These are phyloP conservation scores for Saccharomycopsis microspora DNA, from an alignment of 805 yeast genomes.

Conservation along the genomic window DNA sequence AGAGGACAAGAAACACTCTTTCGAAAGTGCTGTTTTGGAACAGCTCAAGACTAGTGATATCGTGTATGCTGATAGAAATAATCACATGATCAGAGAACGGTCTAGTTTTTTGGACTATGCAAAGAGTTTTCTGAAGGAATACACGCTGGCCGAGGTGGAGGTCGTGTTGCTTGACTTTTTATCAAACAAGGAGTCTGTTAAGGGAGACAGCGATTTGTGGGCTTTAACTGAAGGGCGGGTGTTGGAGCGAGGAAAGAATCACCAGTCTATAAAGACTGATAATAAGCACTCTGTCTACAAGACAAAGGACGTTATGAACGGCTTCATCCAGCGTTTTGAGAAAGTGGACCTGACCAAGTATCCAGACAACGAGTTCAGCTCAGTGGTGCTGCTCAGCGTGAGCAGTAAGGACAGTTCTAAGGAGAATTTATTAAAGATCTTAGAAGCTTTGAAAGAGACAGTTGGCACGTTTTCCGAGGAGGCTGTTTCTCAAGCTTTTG, in stretches of 20 bases:
- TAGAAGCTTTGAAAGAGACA: constrained; percentile 24
- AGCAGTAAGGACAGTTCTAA: constrained; percentile 32
- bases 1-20: constrained; percentile 30
- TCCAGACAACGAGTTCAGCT: constrained; percentile 64
- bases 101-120: constrained; percentile 48
- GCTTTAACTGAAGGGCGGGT: constrained; percentile 50
- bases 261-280: constrained; percentile 59
- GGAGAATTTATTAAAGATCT: constrained; percentile 34
- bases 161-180: constrained; percentile 62
- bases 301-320: constrained; percentile 55
- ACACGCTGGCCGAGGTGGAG: constrained; percentile 27
- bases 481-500: constrained; percentile 35
- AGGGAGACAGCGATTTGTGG: constrained; percentile 30
- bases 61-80: constrained; percentile 75
- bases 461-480: constrained; percentile 29
- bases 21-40: constrained; percentile 35
- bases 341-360: constrained; percentile 31
- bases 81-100: constrained; percentile 64
- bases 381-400: constrained; percentile 46
- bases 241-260: constrained; percentile 68
- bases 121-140: constrained; percentile 29
- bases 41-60: constrained; percentile 25
- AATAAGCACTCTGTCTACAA: constrained; percentile 30
- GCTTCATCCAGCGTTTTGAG: constrained; percentile 63
- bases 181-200: constrained; percentile 23